Percentiles rank a stretch among this genome's conserved stretches.
Conservation (phyloP, 2,329 filamentous ascomycete genomes). For the Diaporthe amygdali region DNA sequence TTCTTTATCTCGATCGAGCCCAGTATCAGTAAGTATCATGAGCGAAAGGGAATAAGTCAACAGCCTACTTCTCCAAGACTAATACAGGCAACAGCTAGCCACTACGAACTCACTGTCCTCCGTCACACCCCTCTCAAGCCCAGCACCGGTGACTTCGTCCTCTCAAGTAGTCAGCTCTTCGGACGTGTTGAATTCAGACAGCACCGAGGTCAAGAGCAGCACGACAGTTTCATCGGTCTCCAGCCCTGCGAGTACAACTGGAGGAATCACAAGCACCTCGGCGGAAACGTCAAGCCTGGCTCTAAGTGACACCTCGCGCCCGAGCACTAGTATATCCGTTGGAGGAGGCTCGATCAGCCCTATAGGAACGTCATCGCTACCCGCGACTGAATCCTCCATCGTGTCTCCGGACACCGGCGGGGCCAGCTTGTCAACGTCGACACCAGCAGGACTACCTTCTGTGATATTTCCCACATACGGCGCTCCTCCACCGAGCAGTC, state of each 20-base stretch:
- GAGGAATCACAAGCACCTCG: neutral
- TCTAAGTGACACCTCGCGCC: neutral
- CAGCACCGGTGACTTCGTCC: neutral
- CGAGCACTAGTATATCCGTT: neutral
- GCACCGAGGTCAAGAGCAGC: neutral
- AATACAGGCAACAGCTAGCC: neutral
- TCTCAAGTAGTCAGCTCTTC: neutral
- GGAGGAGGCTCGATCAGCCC: neutral
- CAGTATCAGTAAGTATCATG: slow-evolving; percentile 1
- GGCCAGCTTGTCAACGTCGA: neutral
- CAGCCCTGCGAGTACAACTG: neutral
- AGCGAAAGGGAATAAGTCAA: neutral
- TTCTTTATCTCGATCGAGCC: neutral
- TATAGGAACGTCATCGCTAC: neutral
- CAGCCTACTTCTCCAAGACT: neutral
- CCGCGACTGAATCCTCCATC: neutral
- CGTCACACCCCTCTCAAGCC: neutral
- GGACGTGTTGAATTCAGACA: neutral
- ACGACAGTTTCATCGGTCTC: neutral
- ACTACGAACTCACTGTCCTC: neutral
- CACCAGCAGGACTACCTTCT: neutral
- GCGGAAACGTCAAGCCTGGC: neutral
- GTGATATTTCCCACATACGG: neutral
- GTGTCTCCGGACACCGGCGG: neutral
- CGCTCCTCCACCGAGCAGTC: neutral